Evolutionary conservation across 352 stramenopile species (phyloP).

Genomic region (Pythium utonaiense): DNA sequence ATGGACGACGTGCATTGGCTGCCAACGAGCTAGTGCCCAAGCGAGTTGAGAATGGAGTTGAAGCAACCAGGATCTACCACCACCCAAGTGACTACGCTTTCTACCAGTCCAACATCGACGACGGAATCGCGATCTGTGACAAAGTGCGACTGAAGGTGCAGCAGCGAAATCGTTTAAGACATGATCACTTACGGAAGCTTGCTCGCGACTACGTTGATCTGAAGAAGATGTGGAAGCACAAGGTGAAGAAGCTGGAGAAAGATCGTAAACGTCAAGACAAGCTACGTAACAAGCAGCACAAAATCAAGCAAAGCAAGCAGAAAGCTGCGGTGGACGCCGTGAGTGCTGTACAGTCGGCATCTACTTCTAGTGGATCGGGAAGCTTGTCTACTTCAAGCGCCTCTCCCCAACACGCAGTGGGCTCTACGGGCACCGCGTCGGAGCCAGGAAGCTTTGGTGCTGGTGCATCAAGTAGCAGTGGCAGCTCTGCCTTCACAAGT

Average conservation of each 20-base stretch:
- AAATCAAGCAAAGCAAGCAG: constrained; percentile 50
- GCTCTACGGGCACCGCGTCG: background rate
- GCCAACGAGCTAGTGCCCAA: constrained; percentile 65
- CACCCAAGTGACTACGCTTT: constrained; percentile 73
- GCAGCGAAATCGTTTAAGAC: constrained; percentile 54
- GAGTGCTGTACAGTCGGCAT: background rate
- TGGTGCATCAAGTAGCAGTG: constrained; percentile 1
- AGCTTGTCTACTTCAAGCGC: background rate
- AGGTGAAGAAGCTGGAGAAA: constrained; percentile 86
- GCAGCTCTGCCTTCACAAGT: background rate
- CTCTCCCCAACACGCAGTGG: background rate
- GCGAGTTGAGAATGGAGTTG: constrained; percentile 36
- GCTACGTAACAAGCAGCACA: constrained; percentile 53
- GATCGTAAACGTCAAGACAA: constrained; percentile 85
- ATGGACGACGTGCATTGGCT: constrained; percentile 38
- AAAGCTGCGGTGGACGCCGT: constrained; percentile 20
- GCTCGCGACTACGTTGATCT: constrained; percentile 78
- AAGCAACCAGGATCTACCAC: constrained; percentile 64
- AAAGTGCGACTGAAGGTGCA: constrained; percentile 61
- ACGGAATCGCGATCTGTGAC: constrained; percentile 39
- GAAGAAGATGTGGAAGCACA: constrained; percentile 79
- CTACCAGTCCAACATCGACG: constrained; percentile 69
- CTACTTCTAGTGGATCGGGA: background rate
- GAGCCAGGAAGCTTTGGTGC: background rate
- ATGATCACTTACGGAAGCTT: constrained; percentile 66